Evolutionary conservation across 1,284 basidiomycete species (phyloP), one percentile per base, ranked within the genome.

Genomic region (Fomitiporia mediterranea): DNA sequence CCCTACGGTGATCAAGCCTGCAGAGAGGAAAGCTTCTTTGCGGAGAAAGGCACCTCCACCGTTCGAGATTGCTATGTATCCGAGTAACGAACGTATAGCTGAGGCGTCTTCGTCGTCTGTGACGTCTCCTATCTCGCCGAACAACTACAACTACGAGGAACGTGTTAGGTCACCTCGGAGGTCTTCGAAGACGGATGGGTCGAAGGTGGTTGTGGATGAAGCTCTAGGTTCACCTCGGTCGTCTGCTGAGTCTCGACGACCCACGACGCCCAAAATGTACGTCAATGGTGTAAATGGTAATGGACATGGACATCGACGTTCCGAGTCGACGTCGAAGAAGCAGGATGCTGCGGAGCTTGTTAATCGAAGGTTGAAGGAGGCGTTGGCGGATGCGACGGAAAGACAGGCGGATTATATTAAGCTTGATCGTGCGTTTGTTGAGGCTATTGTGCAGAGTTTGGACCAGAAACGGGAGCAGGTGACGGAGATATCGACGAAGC

Each of bases 351-450:
- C 50, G 17, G 80, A 84, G 51, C 61, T 79, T 37, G 74, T 85
- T 2, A 62, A 75, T 25, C 67, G 72, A 48, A 71, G 79, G 44
- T 69, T 91, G 53, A 80, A 81, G 60, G 82, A 87, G 62, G 76
- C 83, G 11, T 68, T 93, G 38, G 70, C 77, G 1, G 79, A 84
- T 57, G 84, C 89, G 6, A 82, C 77, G 60, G 81, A 84, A 47
- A 78, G 80, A 51, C 81, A 82, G 2, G 75, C 78, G 9, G 77
- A 80, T 51, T 83, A 84, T 52, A 74, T 95, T 35, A 81, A 81
- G 64, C 74, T 98, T 38, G 91, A 95, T 63, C 75, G 82, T 25
- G 77, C 73, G 44, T 82, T 96, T 57, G 76, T 95, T 21, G 86
- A 89, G 66, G 80, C 82, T 11, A 81, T 95, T 17, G 66, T 95